Conservation (phyloP, 257 asterid species). For the Ajuga chamaepitys region DNA sequence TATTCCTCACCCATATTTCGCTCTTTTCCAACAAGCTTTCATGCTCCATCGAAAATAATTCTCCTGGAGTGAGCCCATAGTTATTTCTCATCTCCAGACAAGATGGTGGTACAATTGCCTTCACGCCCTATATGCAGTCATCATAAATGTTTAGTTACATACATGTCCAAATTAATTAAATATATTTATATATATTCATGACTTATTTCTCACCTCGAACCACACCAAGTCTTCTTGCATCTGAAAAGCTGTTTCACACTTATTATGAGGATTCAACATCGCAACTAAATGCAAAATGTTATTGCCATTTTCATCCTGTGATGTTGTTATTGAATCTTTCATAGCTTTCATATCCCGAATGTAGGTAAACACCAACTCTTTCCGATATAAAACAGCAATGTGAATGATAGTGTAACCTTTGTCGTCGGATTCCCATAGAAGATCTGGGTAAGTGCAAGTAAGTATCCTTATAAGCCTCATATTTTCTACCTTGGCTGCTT, state of each 20-base stretch:
- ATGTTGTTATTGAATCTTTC: background rate
- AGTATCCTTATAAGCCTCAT: conserved; percentile 14
- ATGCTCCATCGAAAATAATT: too few relatives aligned
- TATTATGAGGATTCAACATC: background rate
- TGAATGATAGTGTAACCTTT: background rate
- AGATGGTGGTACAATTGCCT: too few relatives aligned
- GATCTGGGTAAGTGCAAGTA: conserved; percentile 2
- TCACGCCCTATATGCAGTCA: too few relatives aligned
- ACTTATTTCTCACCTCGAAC: background rate
- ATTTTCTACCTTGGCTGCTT: conserved; percentile 21
- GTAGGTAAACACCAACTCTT: background rate
- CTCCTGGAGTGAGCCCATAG: too few relatives aligned
- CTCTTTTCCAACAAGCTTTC: too few relatives aligned
- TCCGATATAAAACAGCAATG: conserved; percentile 4
- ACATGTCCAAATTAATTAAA: too few relatives aligned
- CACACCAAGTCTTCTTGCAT: background rate
- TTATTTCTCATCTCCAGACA: too few relatives aligned
- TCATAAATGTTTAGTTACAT: too few relatives aligned
- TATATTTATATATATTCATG: too few relatives aligned
- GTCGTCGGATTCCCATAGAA: background rate
- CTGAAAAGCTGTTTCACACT: background rate
- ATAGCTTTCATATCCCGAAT: background rate
- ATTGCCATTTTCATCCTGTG: background rate
- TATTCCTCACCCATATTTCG: too few relatives aligned
- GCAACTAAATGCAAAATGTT: background rate